Percentiles rank a stretch among this genome's conserved stretches.
phyloP scores from a whole-genome alignment of 192 early-diverging fungal species.

The Phlyctochytrium bullatum region DNA sequence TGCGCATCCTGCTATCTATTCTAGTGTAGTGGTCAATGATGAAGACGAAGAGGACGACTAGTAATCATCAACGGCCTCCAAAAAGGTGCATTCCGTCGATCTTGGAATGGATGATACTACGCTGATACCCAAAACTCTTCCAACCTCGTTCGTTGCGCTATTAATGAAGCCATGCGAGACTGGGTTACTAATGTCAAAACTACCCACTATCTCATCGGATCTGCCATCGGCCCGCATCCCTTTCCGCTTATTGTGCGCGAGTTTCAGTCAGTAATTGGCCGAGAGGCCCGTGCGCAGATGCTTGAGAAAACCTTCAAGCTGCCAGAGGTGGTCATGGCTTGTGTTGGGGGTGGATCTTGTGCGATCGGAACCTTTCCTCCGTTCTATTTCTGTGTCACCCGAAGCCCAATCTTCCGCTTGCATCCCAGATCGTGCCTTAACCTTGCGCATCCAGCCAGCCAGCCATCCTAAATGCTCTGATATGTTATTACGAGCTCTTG shows the following conservation, averaged over 20 bases:
- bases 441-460: too few species aligned
- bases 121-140: too few species aligned
- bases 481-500: background rate
- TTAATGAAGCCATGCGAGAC: slow-evolving; percentile 98
- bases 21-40: background rate
- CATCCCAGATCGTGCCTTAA: too few species aligned
- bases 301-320: slow-evolving; percentile 73
- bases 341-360: slow-evolving; percentile 96
- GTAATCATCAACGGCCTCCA: background rate
- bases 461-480: background rate
- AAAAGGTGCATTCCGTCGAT: too few species aligned
- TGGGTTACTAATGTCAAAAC: slow-evolving; percentile 93
- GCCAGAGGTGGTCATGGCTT: slow-evolving; percentile 91
- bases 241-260: slow-evolving; percentile 97
- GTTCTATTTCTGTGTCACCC: too few species aligned
- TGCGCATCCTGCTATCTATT: background rate
- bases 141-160: too few species aligned
- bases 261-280: slow-evolving; percentile 97
- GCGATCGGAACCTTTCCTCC: slow-evolving; percentile 97
- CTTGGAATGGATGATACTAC: too few species aligned
- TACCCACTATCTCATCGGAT: slow-evolving; percentile 96
- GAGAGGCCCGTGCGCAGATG: slow-evolving; percentile 87
- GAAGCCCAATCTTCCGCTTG: too few species aligned
- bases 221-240: slow-evolving; percentile 94
- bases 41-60: background rate